Base-by-base conservation (phyloP, 257 asterid genomes). In the Solanum peruvianum region DNA sequence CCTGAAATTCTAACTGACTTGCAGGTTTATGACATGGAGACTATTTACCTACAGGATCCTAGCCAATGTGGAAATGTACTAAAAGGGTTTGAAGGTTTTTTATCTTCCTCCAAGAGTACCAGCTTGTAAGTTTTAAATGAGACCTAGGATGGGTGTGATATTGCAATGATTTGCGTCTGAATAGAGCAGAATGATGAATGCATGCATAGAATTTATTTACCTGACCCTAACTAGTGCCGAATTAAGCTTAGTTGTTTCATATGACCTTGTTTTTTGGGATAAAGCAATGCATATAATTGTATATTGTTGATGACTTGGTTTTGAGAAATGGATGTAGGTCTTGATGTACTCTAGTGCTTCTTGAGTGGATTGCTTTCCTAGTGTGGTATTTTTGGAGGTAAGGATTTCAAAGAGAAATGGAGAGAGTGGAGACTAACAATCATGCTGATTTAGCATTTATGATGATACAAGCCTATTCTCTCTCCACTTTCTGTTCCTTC, bases 61-160 rank as follows among this genome's bases (percentile, higher is more conserved):
- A 97, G 98, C 89, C 99, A 97, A 92, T 96, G 99, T 89, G 99
- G 99, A 89, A 97, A 96, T 91, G 99, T 97, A 66, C 94, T 97
- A 97, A 97, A 96, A 93, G 99, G 99, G 89, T 97, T 96, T 90
- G 99, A 97, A 90, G 99, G 99, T 83, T 97, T 97, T 90, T 91
- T 97, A 89, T 93, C 99, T 52, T 94, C 99, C 77, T 93, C 99
- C 86, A 97, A 97, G 95, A 97, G 94, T 93, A 95, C 98, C 83
- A 89, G 99, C 49, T 94, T 97, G 99, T 96, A 93, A 93, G 76
- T 62, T 20, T 66, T 52, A 44, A 18, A 16, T 20, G 25, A 56
- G 10, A 56, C 25, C 66, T 56, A 56, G 82, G 83, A 42, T 42
- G 2, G 37, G n/a, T 42, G 58, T 41, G 14, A 80, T 80, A 80